These are phyloP conservation scores for Monascus purpureus DNA, from an alignment of 495 filamentous ascomycete species.

Conservation along the genomic window DNA sequence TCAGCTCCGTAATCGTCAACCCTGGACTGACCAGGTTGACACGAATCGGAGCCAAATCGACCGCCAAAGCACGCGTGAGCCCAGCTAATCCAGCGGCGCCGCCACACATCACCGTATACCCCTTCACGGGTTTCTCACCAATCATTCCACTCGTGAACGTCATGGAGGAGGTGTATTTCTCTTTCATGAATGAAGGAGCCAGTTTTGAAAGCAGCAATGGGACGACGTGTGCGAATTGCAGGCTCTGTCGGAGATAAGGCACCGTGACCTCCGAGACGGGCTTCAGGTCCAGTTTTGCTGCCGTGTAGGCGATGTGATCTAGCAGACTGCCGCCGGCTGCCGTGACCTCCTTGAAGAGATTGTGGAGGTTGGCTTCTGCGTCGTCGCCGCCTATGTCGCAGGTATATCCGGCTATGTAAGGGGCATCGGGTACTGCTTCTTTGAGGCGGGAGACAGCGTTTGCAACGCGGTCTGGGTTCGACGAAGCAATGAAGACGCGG, in stretches of 20 bases:
- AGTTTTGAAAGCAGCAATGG: slow-evolving; percentile 40
- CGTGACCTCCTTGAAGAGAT: slow-evolving; percentile 25
- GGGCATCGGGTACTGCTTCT: slow-evolving; percentile 16
- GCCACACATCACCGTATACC: slow-evolving; percentile 26
- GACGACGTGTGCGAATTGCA: slow-evolving; percentile 38
- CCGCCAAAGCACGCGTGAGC: slow-evolving; percentile 36
- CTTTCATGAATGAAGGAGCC: slow-evolving; percentile 27
- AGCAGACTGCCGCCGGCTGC: slow-evolving; percentile 16
- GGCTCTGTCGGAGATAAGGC: slow-evolving; percentile 15
- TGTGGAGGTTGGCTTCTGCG: slow-evolving; percentile 28
- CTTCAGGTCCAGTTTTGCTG: slow-evolving; percentile 30
- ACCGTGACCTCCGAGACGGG: slow-evolving; percentile 21
- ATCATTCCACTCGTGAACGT: slow-evolving; percentile 40
- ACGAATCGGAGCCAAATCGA: slow-evolving; percentile 43
- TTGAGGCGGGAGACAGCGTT: slow-evolving; percentile 23
- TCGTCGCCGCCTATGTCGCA: slow-evolving; percentile 34
- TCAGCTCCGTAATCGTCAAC: slow-evolving; percentile 37
- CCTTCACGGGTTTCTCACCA: slow-evolving; percentile 25
- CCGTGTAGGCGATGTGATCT: slow-evolving; percentile 51
- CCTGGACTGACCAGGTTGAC: slow-evolving; percentile 48
- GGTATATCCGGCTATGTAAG: slow-evolving; percentile 24
- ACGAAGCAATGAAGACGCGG: slow-evolving; percentile 40
- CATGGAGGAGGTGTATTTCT: slow-evolving; percentile 25
- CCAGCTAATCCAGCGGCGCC: slow-evolving; percentile 22
- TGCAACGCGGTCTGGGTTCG: slow-evolving; percentile 25